Evolutionary conservation across 139 green algal genomes (phyloP), one percentile per base, ranked within the genome.

Genomic region (Volvox reticuliferus): DNA sequence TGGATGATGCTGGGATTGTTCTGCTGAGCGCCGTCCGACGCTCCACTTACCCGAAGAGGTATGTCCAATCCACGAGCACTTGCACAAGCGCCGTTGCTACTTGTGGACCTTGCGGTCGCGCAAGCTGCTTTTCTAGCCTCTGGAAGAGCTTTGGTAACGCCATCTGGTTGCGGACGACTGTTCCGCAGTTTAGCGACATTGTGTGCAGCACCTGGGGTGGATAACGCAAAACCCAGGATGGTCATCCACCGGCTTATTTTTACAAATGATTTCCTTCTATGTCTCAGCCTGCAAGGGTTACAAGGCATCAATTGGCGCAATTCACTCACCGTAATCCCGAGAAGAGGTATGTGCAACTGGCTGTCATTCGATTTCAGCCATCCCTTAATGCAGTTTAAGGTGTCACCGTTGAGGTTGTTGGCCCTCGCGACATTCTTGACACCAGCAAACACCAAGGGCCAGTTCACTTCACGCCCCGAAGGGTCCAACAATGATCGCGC

Each of bases 401-500:
- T 91, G 5, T 91, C 76, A 35, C 65, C 55, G 87, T 91, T 91
- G 5, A 91, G 76, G 33, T 86, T 91, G 32, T 91, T 91, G 0
- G 61, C 9, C 12, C 33, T 36, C 9, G 86, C 87, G 12, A 91
- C 24, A 32, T 91, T 91, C 76, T 91, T 91, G 5, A 91, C 62
- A 12, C 87, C 87, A 24, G 32, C 14, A 61, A 91, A 91, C 6
- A 91, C 62, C 0, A 78, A 6, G 12, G 61, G 55, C 87, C 87
- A 91, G 5, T 55, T 5, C 37, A 86, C 76, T 32, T 91, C 87
- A 2, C 87, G 87, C 0, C 28, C 22, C 6, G n/a, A 32, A 21
- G 62, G 61, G 3, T 68, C 87, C 0, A 91, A 0, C 0, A 91
- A 20, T 12, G 55, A n/a, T 17, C 44, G 37, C 6, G 86, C 86